Base-by-base conservation (phyloP, 345 rosid species). In the Hypericum androsaemum region DNA sequence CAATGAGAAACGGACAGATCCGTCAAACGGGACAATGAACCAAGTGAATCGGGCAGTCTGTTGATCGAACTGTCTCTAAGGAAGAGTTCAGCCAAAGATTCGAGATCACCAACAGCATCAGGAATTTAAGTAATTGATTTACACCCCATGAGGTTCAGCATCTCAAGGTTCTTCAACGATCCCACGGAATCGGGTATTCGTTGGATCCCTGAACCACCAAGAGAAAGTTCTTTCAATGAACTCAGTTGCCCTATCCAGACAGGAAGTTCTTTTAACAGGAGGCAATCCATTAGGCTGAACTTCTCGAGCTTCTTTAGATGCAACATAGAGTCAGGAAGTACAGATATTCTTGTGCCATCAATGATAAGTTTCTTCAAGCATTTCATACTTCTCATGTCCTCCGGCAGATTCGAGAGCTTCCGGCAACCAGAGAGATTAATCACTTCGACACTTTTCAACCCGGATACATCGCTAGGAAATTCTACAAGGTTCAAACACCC, bases 351-450 rank as follows among this genome's bases (percentile, higher is more conserved):
- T 7, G 65, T 66, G n/a, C 46, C 47, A 49, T 66, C 65, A 3
- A 66, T 44, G 12, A 66, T 41, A 49, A 66, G 52, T 51, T 60
- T 47, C 47, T 38, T 41, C 14, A 65, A 54, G 35, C 39, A 39
- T 50, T 12, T 38, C 70, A 65, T 53, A 39, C 47, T 10, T 37
- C 53, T 37, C 43, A 66, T 6, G 37, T 51, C 61, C 47, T 44
- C 36, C 0, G 70, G 65, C 47, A 66, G 58, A 54, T 58, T 64
- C 49, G 53, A 63, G n/a, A 81, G 47, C 6, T 67, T 59, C 32
- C 16, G 41, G 61, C 81, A 81, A 37, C 35, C 48, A 12, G 65
- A 71, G 36, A 81, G 79, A 6, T 10, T n/a, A 12, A 43, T 5
- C 6, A 43, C 14, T 15, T 43, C 47, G 14, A 43, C 6, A 1